A percentile compares a stretch with the other conserved stretches of the same genome.
phyloP scores from a whole-genome alignment of 352 stramenopile species.

The Globisporangium acanthophoron region DNA sequence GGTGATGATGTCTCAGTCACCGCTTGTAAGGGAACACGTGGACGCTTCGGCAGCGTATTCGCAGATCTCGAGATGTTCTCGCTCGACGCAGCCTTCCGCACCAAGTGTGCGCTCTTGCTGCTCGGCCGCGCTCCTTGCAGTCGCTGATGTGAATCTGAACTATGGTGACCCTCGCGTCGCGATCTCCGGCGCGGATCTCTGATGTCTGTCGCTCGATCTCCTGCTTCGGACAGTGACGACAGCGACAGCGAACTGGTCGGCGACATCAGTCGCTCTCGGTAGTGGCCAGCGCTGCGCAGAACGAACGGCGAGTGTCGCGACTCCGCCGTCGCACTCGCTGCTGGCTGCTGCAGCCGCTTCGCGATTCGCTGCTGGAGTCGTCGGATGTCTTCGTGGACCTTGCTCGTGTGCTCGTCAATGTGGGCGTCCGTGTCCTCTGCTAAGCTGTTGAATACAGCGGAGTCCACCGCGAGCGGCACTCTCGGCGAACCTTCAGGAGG shows the following conservation, averaged over 20 bases:
- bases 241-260: conserved; percentile 24
- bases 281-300: background rate
- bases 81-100: background rate
- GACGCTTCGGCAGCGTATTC: conserved; percentile 1
- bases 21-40: background rate
- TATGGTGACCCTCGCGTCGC: background rate
- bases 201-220: conserved; percentile 11
- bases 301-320: background rate
- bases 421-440: conserved; percentile 18
- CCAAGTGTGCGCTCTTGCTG: background rate
- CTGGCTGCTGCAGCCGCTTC: conserved; percentile 44
- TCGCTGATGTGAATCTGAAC: background rate
- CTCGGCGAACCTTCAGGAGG: background rate
- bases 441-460: background rate
- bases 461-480: background rate
- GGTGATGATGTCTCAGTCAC: background rate
- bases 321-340: conserved; percentile 1
- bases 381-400: conserved; percentile 70
- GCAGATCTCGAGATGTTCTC: conserved; percentile 7
- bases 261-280: conserved; percentile 3
- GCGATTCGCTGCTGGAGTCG: conserved; percentile 61
- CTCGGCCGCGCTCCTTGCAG: background rate
- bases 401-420: conserved; percentile 57
- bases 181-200: background rate
- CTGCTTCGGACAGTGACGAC: conserved; percentile 27